phyloP scores from a whole-genome alignment of 164 flowering plant species.

The Sextonia rubra region DNA sequence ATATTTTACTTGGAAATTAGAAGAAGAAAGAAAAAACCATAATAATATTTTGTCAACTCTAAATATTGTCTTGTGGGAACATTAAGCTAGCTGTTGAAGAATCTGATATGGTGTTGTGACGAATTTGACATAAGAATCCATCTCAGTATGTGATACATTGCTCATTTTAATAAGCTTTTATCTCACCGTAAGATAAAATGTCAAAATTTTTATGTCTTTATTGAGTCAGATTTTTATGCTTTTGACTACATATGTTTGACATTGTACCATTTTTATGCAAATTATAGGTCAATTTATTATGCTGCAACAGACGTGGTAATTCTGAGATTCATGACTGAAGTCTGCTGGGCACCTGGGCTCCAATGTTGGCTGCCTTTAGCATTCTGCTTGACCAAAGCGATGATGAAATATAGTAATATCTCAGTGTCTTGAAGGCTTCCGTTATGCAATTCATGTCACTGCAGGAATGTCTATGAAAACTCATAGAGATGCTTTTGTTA shows the following conservation, averaged over 20 bases:
- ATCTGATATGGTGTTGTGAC: too few relatives aligned
- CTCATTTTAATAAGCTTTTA: too few relatives aligned
- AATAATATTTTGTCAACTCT: too few relatives aligned
- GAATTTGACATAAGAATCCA: too few relatives aligned
- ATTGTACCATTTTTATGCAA: slow-evolving; percentile 12
- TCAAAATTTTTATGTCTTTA: too few relatives aligned
- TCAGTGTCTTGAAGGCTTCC: slow-evolving; percentile 88
- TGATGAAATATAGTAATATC: slow-evolving; percentile 69
- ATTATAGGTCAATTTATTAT: slow-evolving; percentile 93
- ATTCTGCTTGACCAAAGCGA: slow-evolving; percentile 99
- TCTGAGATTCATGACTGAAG: slow-evolving; percentile 96
- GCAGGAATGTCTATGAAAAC: slow-evolving; percentile 99
- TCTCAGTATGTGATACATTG: too few relatives aligned
- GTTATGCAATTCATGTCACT: slow-evolving; percentile 88
- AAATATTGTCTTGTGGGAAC: too few relatives aligned
- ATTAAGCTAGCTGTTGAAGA: too few relatives aligned
- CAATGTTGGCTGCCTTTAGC: slow-evolving; percentile 99
- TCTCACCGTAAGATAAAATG: too few relatives aligned
- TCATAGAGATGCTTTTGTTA: slow-evolving; percentile 98
- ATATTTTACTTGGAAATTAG: too few relatives aligned
- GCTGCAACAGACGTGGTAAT: slow-evolving; percentile 97
- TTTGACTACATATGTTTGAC: slow-evolving; percentile 8
- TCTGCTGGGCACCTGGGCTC: slow-evolving; percentile 99
- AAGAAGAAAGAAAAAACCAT: too few relatives aligned
- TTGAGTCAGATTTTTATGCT: too few relatives aligned